phyloP scores from a whole-genome alignment of 306 rosid species.

The Trifolium repens region DNA sequence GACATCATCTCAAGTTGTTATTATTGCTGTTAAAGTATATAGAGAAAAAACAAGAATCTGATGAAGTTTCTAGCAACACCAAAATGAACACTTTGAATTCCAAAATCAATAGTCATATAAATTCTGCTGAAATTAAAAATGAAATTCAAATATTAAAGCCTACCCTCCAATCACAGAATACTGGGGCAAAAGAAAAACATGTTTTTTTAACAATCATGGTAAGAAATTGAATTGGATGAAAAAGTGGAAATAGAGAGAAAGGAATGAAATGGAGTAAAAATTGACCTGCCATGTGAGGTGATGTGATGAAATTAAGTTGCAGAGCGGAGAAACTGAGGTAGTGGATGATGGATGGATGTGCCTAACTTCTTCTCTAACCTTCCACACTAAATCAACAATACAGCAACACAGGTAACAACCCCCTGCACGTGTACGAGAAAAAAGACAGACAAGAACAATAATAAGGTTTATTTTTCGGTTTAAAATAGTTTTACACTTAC shows the following conservation, averaged over 20 bases:
- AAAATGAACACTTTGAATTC: neutral
- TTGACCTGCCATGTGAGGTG: conserved; percentile 41
- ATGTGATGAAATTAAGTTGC: conserved; percentile 23
- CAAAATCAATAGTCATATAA: conserved; percentile 22
- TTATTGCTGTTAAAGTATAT: neutral
- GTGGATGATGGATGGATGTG: neutral
- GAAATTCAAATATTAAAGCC: no score
- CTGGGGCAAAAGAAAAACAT: no score
- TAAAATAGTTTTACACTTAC: no score
- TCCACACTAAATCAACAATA: neutral
- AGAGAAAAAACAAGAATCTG: conserved; percentile 1
- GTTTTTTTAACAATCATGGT: no score
- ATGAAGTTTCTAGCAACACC: conserved; percentile 26
- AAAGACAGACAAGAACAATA: neutral
- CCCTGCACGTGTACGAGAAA: conserved; percentile 25
- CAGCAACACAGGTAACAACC: neutral
- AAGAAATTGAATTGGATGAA: neutral
- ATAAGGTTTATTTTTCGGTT: neutral
- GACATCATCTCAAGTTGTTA: neutral
- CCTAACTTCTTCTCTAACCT: neutral
- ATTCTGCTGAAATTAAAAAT: neutral
- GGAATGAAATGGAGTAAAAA: neutral
- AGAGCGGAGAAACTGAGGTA: conserved; percentile 42
- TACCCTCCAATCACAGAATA: no score
- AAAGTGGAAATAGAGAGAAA: neutral